Evolutionary conservation across 805 yeast genomes (phyloP), one percentile per base, ranked within the genome.

Genomic region (Cyberlindnera xylosilytica): DNA sequence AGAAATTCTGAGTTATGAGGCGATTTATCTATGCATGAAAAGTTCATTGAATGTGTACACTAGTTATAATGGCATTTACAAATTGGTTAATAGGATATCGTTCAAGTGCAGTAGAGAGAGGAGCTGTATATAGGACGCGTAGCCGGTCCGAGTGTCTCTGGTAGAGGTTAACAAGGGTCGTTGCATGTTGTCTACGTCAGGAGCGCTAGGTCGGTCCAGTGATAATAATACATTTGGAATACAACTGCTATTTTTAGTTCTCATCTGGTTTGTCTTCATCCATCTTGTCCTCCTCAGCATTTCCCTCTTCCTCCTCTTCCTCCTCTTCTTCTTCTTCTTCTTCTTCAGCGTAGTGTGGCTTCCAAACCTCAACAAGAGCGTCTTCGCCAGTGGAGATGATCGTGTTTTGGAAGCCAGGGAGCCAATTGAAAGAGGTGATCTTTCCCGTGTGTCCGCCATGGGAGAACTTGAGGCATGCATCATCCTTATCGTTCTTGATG

Each of bases 381-480:
- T 88, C 96, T 54, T 84, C 93, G 1, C 86, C 87, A 39, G 80
- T 80, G 41, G 85, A 76, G 7, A 82, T 81, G 26, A 79, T 61
- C 1, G 85, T 70, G 63, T 81, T 74, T 20, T 72, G 69, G 36
- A 82, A 62, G 9, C 58, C 61, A 2, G 87, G 86, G 54, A 83
- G 82, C 74, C 90, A 77, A 43, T 74, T 79, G 36, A 83, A 66
- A 50, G 82, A 91, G 42, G 79, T 71, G 34, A 88, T 72, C 40
- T 80, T 71, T 36, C 76, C 78, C 2, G 89, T 78, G 64, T 88
- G 96, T 11, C 96, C 96, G 13, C 95, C 96, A 62, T 89, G 96
- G 55, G 87, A 75, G 57, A 87, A 88, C 19, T 66, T 64, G 44
- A 88, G 72, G 59, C 88, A 83, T 6, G 96, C 93, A 49, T 89